Percentiles rank a stretch among this genome's conserved stretches.
These are phyloP conservation scores for Colletotrichum tanaceti DNA, from an alignment of 2,329 filamentous ascomycete species.

Conservation along the genomic window DNA sequence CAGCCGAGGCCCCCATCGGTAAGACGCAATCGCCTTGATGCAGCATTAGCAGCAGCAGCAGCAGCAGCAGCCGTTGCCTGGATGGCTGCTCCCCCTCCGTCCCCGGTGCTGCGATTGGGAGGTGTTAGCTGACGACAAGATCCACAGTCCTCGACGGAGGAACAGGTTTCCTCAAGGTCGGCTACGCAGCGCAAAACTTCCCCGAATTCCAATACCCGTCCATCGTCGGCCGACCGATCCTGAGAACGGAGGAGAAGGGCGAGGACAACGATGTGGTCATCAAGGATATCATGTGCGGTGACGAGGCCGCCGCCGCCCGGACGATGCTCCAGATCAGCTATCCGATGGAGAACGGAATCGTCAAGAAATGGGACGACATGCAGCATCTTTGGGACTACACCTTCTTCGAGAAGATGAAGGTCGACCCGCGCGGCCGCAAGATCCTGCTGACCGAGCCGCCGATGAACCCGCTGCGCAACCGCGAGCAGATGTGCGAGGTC, in stretches of 20 bases:
- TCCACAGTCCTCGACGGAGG: conserved; percentile 94
- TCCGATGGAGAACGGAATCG: conserved; percentile 99
- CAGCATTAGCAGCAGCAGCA: neutral
- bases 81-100: conserved; percentile 4
- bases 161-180: conserved; percentile 99
- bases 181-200: conserved; percentile 99
- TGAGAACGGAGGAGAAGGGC: conserved; percentile 90
- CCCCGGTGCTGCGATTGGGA: conserved; percentile 23
- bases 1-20: conserved; percentile 68
- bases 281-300: conserved; percentile 99
- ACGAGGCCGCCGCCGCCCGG: conserved; percentile 94
- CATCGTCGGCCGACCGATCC: conserved; percentile 96
- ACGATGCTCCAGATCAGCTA: conserved; percentile 99
- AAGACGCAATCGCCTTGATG: conserved; percentile 45
- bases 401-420: conserved; percentile 95
- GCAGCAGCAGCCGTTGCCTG: neutral
- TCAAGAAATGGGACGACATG: conserved; percentile 99
- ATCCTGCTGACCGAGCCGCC: conserved; percentile 97
- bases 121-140: conserved; percentile 37
- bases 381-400: conserved; percentile 99
- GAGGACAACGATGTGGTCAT: conserved; percentile 69
- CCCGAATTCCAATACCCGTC: conserved; percentile 98
- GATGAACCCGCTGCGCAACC: conserved; percentile 97
- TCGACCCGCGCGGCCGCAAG: conserved; percentile 92
- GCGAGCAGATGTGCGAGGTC: conserved; percentile 98